Evolutionary conservation across 352 stramenopile species (phyloP).

Genomic region (Phytophthora cryptogea): DNA sequence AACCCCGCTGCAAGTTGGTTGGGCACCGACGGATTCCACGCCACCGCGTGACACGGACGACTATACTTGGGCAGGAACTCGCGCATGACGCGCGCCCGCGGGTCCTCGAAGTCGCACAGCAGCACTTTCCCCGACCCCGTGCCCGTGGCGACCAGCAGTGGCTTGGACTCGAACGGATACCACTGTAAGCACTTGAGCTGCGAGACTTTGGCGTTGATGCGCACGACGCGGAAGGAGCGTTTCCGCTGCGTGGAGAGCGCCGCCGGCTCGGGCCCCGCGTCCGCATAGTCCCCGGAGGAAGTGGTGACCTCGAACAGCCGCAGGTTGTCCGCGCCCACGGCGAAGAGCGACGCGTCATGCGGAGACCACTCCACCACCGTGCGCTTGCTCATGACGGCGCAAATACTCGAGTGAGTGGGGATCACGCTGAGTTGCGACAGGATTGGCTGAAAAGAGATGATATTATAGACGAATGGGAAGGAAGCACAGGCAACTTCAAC

Average conservation of each 20-base stretch:
- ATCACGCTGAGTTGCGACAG: not conserved
- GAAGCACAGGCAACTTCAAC: not conserved
- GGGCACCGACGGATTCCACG: constrained; percentile 79
- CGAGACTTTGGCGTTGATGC: constrained; percentile 75
- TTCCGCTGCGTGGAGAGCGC: constrained; percentile 76
- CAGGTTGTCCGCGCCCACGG: constrained; percentile 80
- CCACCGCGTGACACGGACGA: constrained; percentile 81
- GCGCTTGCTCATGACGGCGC: constrained; percentile 64
- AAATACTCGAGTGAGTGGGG: constrained; percentile 2
- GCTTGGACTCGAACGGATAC: constrained; percentile 77
- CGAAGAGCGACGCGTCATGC: constrained; percentile 82
- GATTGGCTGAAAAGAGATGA: constrained; percentile 19
- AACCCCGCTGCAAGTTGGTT: constrained; percentile 83
- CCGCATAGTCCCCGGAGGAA: constrained; percentile 6
- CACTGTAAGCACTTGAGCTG: constrained; percentile 88
- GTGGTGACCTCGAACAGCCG: constrained; percentile 80
- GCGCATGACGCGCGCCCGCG: constrained; percentile 59
- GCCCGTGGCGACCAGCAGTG: constrained; percentile 75
- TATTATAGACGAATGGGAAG: constrained; percentile 14
- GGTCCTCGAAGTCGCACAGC: constrained; percentile 81
- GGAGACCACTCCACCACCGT: constrained; percentile 87
- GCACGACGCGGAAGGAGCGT: constrained; percentile 79
- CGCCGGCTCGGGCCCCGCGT: constrained; percentile 3
- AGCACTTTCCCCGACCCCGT: constrained; percentile 82
- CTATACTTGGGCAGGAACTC: constrained; percentile 85